Percentiles rank a stretch among this genome's conserved stretches.
These are phyloP conservation scores for Porcisia hertigi DNA, from an alignment of 208 protist species.

Conservation along the genomic window DNA sequence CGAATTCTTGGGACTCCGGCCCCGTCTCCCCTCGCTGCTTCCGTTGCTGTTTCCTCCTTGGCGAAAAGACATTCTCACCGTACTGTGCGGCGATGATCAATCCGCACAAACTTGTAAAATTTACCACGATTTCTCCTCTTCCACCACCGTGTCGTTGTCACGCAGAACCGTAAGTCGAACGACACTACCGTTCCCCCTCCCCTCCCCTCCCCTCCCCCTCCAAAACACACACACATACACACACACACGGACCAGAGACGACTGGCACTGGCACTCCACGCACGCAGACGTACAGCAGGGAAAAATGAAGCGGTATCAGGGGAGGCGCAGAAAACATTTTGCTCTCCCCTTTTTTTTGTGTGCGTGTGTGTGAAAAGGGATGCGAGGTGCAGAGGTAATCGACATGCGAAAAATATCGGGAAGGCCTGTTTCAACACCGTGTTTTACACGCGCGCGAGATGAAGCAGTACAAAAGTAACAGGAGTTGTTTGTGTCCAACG, in stretches of 20 bases:
- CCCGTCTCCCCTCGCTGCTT: neutral
- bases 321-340: neutral
- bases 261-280: neutral
- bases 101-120: neutral
- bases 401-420: too few relatives aligned
- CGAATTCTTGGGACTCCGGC: too few relatives aligned
- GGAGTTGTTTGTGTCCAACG: too few relatives aligned
- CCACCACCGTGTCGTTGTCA: neutral
- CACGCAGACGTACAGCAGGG: neutral
- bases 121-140: neutral
- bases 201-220: neutral
- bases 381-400: too few relatives aligned
- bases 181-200: neutral
- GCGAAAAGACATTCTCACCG: neutral
- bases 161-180: neutral
- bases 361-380: neutral
- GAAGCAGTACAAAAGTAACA: too few relatives aligned
- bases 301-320: too few relatives aligned
- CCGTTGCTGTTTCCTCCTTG: neutral
- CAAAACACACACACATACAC: neutral
- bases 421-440: too few relatives aligned
- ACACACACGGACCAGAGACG: neutral
- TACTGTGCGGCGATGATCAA: neutral
- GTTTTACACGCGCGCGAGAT: too few relatives aligned
- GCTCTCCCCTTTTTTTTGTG: neutral